phyloP scores from a whole-genome alignment of 306 rosid genomes.

The Cyclanthera cordifolia region DNA sequence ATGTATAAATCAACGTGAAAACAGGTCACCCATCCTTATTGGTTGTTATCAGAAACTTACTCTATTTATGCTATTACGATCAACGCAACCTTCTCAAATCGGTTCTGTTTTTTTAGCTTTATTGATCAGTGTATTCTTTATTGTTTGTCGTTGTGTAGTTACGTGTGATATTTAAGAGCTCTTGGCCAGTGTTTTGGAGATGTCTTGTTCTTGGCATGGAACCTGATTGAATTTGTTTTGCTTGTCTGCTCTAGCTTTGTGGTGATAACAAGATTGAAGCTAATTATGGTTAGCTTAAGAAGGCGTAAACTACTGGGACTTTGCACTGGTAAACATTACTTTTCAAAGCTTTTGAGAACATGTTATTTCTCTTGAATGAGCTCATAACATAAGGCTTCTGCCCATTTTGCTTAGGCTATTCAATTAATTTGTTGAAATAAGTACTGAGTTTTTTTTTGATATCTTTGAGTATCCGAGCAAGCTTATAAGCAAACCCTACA shows the following conservation, averaged over 20 bases:
- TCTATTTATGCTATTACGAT: neutral
- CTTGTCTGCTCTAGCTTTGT: conserved; percentile 6
- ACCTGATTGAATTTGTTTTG: neutral
- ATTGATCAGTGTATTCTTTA: neutral
- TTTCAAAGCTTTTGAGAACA: neutral
- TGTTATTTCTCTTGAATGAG: neutral
- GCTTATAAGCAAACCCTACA: too few relatives aligned
- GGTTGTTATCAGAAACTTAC: neutral
- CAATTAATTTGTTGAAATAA: neutral
- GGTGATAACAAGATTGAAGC: neutral
- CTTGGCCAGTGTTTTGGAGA: neutral
- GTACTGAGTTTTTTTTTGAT: neutral
- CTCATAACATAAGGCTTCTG: neutral
- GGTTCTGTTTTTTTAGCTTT: neutral
- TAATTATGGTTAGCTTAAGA: conserved; percentile 82
- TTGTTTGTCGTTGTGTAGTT: neutral
- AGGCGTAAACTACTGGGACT: conserved; percentile 91
- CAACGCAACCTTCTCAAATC: neutral
- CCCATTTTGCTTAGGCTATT: neutral
- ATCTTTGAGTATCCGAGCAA: too few relatives aligned
- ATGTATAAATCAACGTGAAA: neutral
- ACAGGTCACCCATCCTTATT: neutral
- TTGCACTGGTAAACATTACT: conserved; percentile 56
- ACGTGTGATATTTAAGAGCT: neutral
- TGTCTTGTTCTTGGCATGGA: neutral